Evolutionary conservation across 2,329 filamentous ascomycete genomes (phyloP).

Genomic region (Graphilbum ipis-grandicollis): DNA sequence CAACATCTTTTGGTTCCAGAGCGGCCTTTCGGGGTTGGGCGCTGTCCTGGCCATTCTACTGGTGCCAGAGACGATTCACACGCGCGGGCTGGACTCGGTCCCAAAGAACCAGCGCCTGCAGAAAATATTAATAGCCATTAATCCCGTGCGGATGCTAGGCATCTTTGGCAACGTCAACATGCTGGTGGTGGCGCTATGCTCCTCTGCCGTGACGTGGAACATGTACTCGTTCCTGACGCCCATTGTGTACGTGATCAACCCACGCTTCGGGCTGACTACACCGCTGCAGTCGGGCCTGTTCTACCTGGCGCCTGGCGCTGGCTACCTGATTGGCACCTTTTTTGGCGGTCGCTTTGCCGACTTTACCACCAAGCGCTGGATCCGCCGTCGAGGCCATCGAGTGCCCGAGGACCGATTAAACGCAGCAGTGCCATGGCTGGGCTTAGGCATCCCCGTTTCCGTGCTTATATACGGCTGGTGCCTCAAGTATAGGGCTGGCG

Average conservation of each 20-base stretch:
- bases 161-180: constrained; percentile 50
- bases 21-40: constrained; percentile 39
- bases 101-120: constrained; percentile 29
- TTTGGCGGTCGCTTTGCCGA: constrained; percentile 55
- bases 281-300: constrained; percentile 51
- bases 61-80: constrained; percentile 51
- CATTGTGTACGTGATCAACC: constrained; percentile 54
- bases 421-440: constrained; percentile 40
- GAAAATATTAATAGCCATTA: too few relatives aligned
- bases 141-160: constrained; percentile 37
- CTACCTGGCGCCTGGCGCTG: constrained; percentile 51
- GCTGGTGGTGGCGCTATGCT: constrained; percentile 37
- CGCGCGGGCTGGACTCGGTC: constrained; percentile 27
- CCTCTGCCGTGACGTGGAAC: constrained; percentile 50
- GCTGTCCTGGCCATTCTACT: constrained; percentile 38
- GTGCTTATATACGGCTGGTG: constrained; percentile 38
- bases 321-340: constrained; percentile 49
- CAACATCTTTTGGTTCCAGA: constrained; percentile 54
- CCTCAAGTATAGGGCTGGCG: constrained; percentile 20
- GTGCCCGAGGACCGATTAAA: constrained; percentile 54
- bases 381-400: constrained; percentile 33
- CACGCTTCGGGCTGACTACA: constrained; percentile 44
- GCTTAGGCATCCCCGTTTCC: constrained; percentile 33
- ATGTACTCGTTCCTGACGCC: constrained; percentile 52
- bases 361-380: constrained; percentile 41